phyloP scores from a whole-genome alignment of 208 protist genomes.

The Acanthamoeba lenticulata region DNA sequence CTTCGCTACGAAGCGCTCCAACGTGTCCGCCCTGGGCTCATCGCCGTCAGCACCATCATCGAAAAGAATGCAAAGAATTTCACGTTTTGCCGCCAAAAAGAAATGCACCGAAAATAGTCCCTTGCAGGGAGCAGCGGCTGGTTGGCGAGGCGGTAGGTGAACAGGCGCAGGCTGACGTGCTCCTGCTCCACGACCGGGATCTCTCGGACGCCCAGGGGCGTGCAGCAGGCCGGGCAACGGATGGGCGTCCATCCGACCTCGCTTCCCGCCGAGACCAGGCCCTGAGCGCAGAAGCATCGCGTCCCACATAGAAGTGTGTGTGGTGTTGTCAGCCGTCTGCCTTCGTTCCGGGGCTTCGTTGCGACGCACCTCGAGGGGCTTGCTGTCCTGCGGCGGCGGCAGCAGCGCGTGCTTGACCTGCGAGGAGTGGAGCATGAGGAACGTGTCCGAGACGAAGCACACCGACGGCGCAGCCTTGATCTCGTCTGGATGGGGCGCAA shows the following conservation, averaged over 20 bases:
- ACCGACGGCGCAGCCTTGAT: neutral
- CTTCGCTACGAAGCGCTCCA: neutral
- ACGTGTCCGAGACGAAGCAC: constrained; percentile 26
- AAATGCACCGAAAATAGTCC: neutral
- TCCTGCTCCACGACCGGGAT: neutral
- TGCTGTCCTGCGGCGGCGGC: neutral
- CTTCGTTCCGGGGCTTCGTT: neutral
- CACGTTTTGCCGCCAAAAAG: too few relatives aligned
- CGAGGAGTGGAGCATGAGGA: constrained; percentile 33
- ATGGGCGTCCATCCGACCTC: neutral
- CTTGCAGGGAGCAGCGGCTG: neutral
- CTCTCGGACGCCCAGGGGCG: neutral
- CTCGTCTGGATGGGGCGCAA: neutral
- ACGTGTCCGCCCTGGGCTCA: neutral
- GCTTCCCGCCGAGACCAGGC: neutral
- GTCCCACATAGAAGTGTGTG: neutral
- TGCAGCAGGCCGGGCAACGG: neutral
- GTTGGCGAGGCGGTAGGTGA: neutral
- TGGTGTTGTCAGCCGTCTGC: too few relatives aligned
- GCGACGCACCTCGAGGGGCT: neutral
- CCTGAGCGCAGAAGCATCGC: neutral
- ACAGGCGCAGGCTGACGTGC: neutral
- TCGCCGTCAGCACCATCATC: neutral
- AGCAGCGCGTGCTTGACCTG: neutral
- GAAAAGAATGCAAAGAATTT: neutral